Base-by-base conservation (phyloP, 2,329 filamentous ascomycete genomes). In the Exophiala alcalophila region DNA sequence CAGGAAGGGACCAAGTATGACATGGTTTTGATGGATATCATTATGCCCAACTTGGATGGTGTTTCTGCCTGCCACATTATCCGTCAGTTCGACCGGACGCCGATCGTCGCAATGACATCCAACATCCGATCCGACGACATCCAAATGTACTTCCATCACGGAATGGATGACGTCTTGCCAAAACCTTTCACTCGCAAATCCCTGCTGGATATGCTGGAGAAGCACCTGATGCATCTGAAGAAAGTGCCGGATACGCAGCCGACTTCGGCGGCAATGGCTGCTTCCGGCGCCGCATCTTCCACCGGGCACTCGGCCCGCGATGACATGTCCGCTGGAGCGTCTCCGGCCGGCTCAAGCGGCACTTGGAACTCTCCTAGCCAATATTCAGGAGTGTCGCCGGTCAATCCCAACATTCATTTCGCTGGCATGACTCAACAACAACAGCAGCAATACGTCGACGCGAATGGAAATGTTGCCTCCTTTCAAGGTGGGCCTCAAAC, bases 71-170 rank as follows among this genome's bases (percentile, higher is more conserved):
- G 89, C 44, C 86, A 92, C 59, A 81, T 95, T 50, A 96, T 98
- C 53, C 81, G 91, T 39, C 86, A 95, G 60, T 87, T 91, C 50
- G 82, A 89, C 52, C 79, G 81, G 25, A 79, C 82, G 4, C 92
- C 92, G 0, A 94, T 98, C 57, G 87, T 98, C 45, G 92, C 92
- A 32, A 97, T 98, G 92, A 98, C 92, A 3, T 96, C 91, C 3
- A 98, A 97, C 61, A 97, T 98, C 53, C 80, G 92, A 53, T 90
- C 88, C 48, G 91, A 96, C 59, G 92, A 98, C 62, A 94, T 97
- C 49, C 86, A 91, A 40, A 90, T 94, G 69, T 98, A 98, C 63
- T 97, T 96, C 69, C 83, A 91, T 58, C 90, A 94, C 68, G 92
- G 91, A 29, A 96, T 98, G 90, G 94, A 95, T 60, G 92, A 95